phyloP scores from a whole-genome alignment of 1,284 basidiomycete species.

The Sphaerobolus stellatus region DNA sequence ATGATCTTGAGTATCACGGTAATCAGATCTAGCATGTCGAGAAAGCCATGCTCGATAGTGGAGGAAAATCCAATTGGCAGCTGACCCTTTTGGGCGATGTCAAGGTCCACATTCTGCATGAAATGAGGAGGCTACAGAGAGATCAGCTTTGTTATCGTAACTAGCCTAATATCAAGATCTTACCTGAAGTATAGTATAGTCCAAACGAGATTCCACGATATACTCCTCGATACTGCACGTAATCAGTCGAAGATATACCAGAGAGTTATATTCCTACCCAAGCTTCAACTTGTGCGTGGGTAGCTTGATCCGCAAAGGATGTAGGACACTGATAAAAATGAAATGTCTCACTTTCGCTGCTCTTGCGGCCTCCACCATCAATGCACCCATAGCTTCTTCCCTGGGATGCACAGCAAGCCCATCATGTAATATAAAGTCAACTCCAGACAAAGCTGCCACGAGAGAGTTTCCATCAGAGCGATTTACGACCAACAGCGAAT shows the following conservation, averaged over 20 bases:
- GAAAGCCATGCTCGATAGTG: neutral
- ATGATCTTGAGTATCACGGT: neutral
- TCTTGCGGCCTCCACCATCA: neutral
- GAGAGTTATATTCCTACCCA: neutral
- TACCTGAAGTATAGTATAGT: neutral
- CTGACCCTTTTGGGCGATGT: neutral
- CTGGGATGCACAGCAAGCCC: neutral
- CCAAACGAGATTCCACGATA: neutral
- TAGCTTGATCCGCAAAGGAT: neutral
- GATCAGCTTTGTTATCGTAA: no score
- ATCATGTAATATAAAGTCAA: neutral
- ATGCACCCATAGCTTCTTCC: neutral
- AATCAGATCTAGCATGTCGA: neutral
- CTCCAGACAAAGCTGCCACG: neutral
- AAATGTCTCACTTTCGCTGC: neutral
- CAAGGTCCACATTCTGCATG: neutral
- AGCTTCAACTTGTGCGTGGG: neutral
- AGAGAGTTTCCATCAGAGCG: neutral
- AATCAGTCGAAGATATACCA: slow-evolving; percentile 5
- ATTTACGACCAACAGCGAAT: neutral
- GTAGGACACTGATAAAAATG: neutral
- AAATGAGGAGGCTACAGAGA: neutral
- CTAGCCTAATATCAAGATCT: no score
- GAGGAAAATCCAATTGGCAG: neutral
- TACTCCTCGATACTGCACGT: neutral